Base-by-base conservation (phyloP, 805 yeast species). In the Nakazawaea siamensis region DNA sequence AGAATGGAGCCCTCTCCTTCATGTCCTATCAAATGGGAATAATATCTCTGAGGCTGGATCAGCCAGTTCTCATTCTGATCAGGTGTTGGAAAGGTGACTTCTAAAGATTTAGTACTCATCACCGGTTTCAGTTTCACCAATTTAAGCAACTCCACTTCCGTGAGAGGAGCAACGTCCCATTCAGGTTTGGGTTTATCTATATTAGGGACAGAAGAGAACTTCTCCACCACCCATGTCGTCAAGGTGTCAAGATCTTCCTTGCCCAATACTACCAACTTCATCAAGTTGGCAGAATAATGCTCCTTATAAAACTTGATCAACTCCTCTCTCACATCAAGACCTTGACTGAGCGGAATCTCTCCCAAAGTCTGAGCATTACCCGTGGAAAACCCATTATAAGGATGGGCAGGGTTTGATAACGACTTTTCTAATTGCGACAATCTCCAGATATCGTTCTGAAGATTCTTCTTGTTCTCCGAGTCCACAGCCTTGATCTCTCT, bases 401-500 rank as follows among this genome's bases (percentile, higher is more conserved):
- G 97, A 57, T 92, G 97, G 0, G 59, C 49, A 1, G 75, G 73
- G 53, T 81, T 85, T 13, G 92, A 67, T 24, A 79, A 62, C 33
- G 79, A 68, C 58, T 84, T 82, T 37, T 83, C 88, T 34, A 90
- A 64, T 59, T 90, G 97, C 49, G 80, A 79, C 32, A 85, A 59
- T 49, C 97, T 73, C 97, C 97, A 87, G 29, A 60, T 52, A 56
- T 90, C 98, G 52, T 70, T 81, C 56, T 90, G 97, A 34, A 92
- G 63, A 54, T 90, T 90, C 61, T 92, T 90, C 55, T 87, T 90
- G 62, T 90, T 86, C 60, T 90, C 98, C 25, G 95, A 82, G 57
- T 90, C 96, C 8, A 90, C 97, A 2, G 97, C 97, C 43, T 77
- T 74, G 48, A 90, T 82, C 57, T 90, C 98, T 37, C 97, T 70